phyloP scores from a whole-genome alignment of 2,329 filamentous ascomycete genomes.

The Seiridium cupressi region DNA sequence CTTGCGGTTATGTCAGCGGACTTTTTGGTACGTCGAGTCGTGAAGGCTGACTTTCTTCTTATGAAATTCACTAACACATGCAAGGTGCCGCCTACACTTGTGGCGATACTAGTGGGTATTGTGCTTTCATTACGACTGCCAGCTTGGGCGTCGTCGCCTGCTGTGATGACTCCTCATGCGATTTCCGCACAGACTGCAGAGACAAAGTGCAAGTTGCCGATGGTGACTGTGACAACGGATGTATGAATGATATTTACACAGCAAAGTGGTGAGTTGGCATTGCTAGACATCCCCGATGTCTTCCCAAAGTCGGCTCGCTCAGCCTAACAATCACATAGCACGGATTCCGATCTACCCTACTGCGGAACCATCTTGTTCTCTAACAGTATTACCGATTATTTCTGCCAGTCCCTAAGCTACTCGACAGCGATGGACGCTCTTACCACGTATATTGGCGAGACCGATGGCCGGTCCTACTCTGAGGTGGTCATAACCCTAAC shows the following conservation, averaged over 20 bases:
- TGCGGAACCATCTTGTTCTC: constrained; percentile 46
- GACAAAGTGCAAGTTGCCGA: constrained; percentile 34
- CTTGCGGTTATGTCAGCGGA: constrained; percentile 47
- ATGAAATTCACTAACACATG: too few species aligned
- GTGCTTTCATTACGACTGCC: constrained; percentile 37
- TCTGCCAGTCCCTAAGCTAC: constrained; percentile 34
- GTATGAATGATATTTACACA: constrained; percentile 36
- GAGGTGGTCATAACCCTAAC: constrained; percentile 15
- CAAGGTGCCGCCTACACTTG: constrained; percentile 40
- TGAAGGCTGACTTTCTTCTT: background rate
- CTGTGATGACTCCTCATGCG: constrained; percentile 34
- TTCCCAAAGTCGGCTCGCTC: background rate
- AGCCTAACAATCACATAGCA: constrained; percentile 29
- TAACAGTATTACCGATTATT: constrained; percentile 41
- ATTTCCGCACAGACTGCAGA: constrained; percentile 34
- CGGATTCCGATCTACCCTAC: constrained; percentile 30
- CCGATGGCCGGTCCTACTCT: constrained; percentile 28
- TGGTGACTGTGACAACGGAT: constrained; percentile 38
- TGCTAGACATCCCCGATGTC: too few species aligned
- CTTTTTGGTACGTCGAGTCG: constrained; percentile 26
- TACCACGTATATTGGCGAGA: constrained; percentile 41
- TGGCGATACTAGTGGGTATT: constrained; percentile 25
- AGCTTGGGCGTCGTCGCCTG: constrained; percentile 39
- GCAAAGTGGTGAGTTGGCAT: constrained; percentile 42
- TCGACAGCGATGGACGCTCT: constrained; percentile 32